Percentiles rank a stretch among this genome's conserved stretches.
Evolutionary conservation across 106 monocot genomes (phyloP).

Genomic region (Xerophyta viscosa): DNA sequence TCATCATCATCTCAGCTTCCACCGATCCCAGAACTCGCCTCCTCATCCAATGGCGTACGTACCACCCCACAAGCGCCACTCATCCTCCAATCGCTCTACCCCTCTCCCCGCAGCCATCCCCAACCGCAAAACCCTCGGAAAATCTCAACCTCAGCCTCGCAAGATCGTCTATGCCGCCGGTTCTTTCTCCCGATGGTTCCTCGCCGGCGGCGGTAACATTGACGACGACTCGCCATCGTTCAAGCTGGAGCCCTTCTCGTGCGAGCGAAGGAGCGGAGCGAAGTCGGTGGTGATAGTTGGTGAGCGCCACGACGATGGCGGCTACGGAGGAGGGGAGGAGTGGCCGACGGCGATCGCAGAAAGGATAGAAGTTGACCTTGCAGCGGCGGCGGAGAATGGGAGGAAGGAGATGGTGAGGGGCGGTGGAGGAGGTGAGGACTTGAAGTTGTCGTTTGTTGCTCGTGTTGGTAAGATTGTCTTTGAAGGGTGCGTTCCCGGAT

Average conservation of each 20-base stretch:
- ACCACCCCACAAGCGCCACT: slow-evolving; percentile 45
- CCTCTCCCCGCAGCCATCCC: slow-evolving; percentile 10
- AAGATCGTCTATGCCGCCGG: slow-evolving; percentile 21
- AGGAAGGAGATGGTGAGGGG: background rate
- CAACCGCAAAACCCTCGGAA: background rate
- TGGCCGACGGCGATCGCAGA: slow-evolving; percentile 19
- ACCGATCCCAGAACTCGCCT: too few relatives aligned
- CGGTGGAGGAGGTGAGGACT: slow-evolving; percentile 4
- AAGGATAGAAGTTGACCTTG: slow-evolving; percentile 19
- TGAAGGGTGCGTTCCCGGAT: slow-evolving; percentile 14
- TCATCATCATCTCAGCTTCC: too few relatives aligned
- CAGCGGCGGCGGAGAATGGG: slow-evolving; percentile 6
- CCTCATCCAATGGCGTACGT: slow-evolving; percentile 25
- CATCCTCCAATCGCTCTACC: slow-evolving; percentile 2
- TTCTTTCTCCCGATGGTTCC: slow-evolving; percentile 23
- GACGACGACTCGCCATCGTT: slow-evolving; percentile 6
- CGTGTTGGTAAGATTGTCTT: slow-evolving; percentile 36
- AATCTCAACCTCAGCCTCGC: background rate
- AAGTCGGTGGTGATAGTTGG: slow-evolving; percentile 25
- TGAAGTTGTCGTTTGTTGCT: slow-evolving; percentile 23
- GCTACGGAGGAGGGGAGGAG: background rate
- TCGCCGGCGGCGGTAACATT: background rate
- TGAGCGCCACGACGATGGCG: too few relatives aligned
- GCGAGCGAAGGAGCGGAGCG: slow-evolving; percentile 22
- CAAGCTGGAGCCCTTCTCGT: slow-evolving; percentile 18